A percentile compares a stretch with the other conserved stretches of the same genome.
Conservation (phyloP, 345 rosid genomes). For the Crucihimalaya himalaica region DNA sequence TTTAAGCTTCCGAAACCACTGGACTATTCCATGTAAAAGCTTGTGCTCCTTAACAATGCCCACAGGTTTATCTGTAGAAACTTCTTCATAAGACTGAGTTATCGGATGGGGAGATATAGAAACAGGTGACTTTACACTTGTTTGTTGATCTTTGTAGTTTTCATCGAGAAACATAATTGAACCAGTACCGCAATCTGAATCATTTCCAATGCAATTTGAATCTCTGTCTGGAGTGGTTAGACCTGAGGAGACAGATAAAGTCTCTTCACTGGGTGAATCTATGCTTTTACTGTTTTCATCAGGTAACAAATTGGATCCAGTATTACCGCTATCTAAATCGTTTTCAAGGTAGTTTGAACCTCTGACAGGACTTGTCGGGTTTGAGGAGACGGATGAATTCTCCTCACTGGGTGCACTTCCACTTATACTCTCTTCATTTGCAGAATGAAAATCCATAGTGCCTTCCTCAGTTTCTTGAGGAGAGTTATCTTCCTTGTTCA, state of each 20-base stretch:
- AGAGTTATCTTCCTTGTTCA: constrained; percentile 9
- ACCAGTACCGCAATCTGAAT: constrained; percentile 34
- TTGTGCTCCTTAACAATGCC: constrained; percentile 49
- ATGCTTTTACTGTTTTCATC: not conserved
- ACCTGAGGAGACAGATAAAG: constrained; percentile 42
- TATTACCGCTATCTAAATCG: constrained; percentile 51
- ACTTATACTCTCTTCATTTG: constrained; percentile 51
- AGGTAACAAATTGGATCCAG: not conserved
- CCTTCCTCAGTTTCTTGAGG: constrained; percentile 31
- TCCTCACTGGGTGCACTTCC: constrained; percentile 61
- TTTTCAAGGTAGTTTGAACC: constrained; percentile 53
- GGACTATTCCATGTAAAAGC: constrained; percentile 60
- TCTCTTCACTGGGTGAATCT: constrained; percentile 25
- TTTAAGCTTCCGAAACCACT: constrained; percentile 78
- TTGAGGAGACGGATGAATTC: constrained; percentile 52
- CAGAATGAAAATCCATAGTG: constrained; percentile 11
- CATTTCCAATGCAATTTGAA: constrained; percentile 48
- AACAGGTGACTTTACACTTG: constrained; percentile 25
- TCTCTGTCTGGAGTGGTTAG: constrained; percentile 47
- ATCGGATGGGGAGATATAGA: constrained; percentile 48
- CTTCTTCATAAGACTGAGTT: constrained; percentile 37
- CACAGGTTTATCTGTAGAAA: constrained; percentile 37
- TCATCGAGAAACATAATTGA: not conserved
- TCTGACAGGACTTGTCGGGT: constrained; percentile 52
- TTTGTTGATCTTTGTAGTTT: constrained; percentile 35